phyloP scores from a whole-genome alignment of 208 protist species.

The Acanthamoeba culbertsoni region DNA sequence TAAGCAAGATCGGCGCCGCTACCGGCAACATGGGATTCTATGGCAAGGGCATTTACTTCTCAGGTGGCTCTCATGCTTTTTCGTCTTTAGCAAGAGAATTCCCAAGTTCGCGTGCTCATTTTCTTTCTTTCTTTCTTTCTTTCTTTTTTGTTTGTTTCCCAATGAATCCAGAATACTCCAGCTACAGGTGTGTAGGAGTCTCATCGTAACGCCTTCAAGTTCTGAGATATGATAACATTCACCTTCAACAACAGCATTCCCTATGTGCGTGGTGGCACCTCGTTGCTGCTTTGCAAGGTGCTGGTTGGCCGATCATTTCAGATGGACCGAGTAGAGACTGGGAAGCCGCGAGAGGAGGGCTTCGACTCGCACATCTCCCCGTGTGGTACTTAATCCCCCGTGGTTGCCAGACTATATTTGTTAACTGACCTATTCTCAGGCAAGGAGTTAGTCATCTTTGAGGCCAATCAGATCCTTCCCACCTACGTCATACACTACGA shows the following conservation, averaged over 20 bases:
- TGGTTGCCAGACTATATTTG: neutral
- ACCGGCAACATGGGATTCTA: conserved; percentile 3
- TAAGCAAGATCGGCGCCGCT: neutral
- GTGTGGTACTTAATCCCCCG: neutral
- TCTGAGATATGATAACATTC: too few relatives aligned
- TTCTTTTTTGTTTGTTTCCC: too few relatives aligned
- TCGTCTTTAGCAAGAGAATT: neutral
- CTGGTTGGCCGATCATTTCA: too few relatives aligned
- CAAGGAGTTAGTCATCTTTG: neutral
- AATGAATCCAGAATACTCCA: neutral
- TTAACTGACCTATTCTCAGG: neutral
- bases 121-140: neutral
- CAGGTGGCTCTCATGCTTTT: too few relatives aligned
- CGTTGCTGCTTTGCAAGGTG: neutral
- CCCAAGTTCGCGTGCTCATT: neutral
- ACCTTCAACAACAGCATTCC: too few relatives aligned
- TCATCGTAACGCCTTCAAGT: too few relatives aligned
- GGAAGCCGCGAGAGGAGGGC: neutral
- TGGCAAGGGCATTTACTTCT: neutral
- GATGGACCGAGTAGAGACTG: neutral
- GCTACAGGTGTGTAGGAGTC: neutral
- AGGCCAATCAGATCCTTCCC: neutral
- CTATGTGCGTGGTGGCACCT: neutral
- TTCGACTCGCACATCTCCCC: neutral
- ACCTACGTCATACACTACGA: neutral